phyloP scores from a whole-genome alignment of 2,329 filamentous ascomycete genomes.

The Colletotrichum ledebouriae region DNA sequence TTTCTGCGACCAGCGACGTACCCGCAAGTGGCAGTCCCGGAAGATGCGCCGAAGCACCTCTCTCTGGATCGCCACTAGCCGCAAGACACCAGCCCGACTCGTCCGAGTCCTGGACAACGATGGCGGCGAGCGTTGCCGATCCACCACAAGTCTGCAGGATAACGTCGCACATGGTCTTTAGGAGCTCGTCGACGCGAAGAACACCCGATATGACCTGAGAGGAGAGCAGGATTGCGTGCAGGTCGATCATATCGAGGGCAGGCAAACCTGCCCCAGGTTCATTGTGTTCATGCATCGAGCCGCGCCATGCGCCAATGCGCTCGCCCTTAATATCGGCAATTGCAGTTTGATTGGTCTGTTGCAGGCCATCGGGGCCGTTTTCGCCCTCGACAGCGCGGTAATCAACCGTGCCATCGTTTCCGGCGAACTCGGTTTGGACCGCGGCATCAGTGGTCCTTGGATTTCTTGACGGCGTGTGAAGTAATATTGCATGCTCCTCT shows the following conservation, averaged over 20 bases:
- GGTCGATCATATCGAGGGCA: conserved; percentile 85
- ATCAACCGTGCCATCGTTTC: conserved; percentile 65
- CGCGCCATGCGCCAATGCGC: conserved; percentile 73
- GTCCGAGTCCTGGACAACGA: conserved; percentile 78
- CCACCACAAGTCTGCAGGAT: conserved; percentile 83
- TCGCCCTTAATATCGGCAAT: conserved; percentile 68
- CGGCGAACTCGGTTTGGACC: conserved; percentile 79
- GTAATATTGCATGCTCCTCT: conserved; percentile 75
- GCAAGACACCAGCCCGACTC: conserved; percentile 77
- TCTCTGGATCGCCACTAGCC: conserved; percentile 79
- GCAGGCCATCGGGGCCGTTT: conserved; percentile 55
- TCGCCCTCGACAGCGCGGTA: conserved; percentile 64
- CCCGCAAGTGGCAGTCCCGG: conserved; percentile 74
- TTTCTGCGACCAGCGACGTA: conserved; percentile 79
- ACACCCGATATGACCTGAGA: conserved; percentile 86
- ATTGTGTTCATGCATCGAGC: conserved; percentile 67
- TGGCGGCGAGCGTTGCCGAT: conserved; percentile 77
- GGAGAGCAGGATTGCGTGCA: conserved; percentile 82
- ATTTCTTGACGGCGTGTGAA: conserved; percentile 72
- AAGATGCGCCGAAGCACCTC: conserved; percentile 75
- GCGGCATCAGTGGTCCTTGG: conserved; percentile 72
- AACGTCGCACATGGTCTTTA: conserved; percentile 86
- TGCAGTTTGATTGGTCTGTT: conserved; percentile 58
- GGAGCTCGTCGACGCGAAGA: conserved; percentile 78
- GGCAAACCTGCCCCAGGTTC: conserved; percentile 75